Evolutionary conservation across 768 basidiomycete genomes (phyloP), one percentile per base, ranked within the genome.

Genomic region (Boletus edulis): DNA sequence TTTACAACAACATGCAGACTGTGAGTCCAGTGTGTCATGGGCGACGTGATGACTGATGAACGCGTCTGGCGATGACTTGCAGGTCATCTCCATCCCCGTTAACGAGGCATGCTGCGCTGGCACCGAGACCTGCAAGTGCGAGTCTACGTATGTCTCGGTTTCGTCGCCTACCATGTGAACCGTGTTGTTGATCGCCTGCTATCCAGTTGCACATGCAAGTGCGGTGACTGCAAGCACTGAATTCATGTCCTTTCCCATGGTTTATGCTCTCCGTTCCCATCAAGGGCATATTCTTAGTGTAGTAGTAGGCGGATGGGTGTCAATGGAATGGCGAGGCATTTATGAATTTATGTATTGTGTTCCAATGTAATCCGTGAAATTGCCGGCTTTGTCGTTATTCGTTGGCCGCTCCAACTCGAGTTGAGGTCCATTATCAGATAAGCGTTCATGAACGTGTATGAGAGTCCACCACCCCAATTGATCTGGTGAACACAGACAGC

Each of bases 101-200:
- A 57, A 65, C 52, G 46, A 63, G 40, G 56, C 64, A 24, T 65
- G 64, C 61, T 66, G 64, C 49, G 44, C 47, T 18, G 14, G 47
- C 17, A 12, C 43, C 35, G 18, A 43, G 0, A 10, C 18, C 7
- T 66, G 64, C 54, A 49, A 20, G 17, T 66, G 64, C 54, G 35
- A 42, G 22, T 55, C 61, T 2, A 46, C 31, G 61, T 59, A 52
- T 0, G 49, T 55, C 15, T 20, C 5, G 12, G 3, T 32, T 42
- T 22, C 17, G 32, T 27, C 5, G 12, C 14, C 22, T 18, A 15
- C 27, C 22, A 4, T 8, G 5, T 20, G 15, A 20, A 20, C 5
- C 31, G 7, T 15, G 20, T 46, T 18, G 20, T 20, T 59, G 42
- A 62, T 17, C 12, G 4, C 0, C 24, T n/a, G 2, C n/a, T 4